Conservation (phyloP, 345 rosid genomes). For the Stellera chamaejasme region DNA sequence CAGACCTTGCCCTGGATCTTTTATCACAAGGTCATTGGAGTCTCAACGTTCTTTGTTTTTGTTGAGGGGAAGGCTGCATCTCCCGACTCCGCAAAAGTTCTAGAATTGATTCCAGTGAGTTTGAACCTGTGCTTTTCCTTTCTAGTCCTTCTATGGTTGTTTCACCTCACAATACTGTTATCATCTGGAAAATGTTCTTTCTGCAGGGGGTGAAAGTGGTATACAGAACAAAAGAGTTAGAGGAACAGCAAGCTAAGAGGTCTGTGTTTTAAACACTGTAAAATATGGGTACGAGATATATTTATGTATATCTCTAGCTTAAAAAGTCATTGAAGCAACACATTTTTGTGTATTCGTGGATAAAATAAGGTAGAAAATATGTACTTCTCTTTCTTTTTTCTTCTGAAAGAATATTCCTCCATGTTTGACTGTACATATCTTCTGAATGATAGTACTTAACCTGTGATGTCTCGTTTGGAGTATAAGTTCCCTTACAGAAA, state of each 20-base stretch:
- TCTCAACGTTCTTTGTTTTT: slow-evolving; percentile 74
- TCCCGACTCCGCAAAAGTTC: slow-evolving; percentile 53
- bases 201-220: slow-evolving; percentile 78
- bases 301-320: background rate
- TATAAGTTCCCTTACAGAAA: too few species aligned
- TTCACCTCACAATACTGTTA: slow-evolving; percentile 7
- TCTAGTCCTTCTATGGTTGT: slow-evolving; percentile 8
- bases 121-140: slow-evolving; percentile 3
- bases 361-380: background rate
- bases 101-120: slow-evolving; percentile 61
- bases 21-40: slow-evolving; percentile 88
- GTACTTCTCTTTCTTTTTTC: slow-evolving; percentile 1
- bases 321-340: background rate
- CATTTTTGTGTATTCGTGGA: background rate
- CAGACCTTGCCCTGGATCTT: slow-evolving; percentile 86
- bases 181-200: background rate
- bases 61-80: slow-evolving; percentile 96
- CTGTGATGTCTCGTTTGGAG: too few species aligned
- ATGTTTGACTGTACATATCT: too few species aligned
- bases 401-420: background rate
- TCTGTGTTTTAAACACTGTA: slow-evolving; percentile 9
- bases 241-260: slow-evolving; percentile 90
- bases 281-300: too few species aligned
- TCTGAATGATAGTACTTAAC: too few species aligned
- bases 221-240: slow-evolving; percentile 72